A percentile compares a stretch with the other conserved stretches of the same genome.
Conservation (phyloP, 805 yeast species). For the Spathaspora boniae region DNA sequence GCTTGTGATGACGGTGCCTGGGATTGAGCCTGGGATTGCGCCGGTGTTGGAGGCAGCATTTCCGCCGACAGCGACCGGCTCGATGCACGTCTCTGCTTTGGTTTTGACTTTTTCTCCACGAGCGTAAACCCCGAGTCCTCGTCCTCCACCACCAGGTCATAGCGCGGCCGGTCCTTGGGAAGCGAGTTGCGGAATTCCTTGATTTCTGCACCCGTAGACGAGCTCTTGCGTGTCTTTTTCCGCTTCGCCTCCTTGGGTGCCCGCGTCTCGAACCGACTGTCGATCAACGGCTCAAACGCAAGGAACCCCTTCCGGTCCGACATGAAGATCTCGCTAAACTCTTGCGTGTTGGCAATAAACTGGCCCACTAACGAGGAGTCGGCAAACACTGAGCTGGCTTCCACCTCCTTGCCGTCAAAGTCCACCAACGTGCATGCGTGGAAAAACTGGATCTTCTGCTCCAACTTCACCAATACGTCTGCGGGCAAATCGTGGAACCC, state of each 20-base stretch:
- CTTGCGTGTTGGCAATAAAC: constrained; percentile 18
- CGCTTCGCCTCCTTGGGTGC: constrained; percentile 13
- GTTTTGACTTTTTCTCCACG: constrained; percentile 19
- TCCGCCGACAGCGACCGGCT: constrained; percentile 9
- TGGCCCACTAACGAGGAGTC: constrained; percentile 14
- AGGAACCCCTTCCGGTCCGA: constrained; percentile 29
- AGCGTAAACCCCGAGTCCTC: constrained; percentile 20
- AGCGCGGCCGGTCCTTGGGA: constrained; percentile 13
- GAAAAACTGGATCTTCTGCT: constrained; percentile 24
- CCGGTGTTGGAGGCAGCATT: no score
- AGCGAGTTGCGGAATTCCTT: constrained; percentile 23
- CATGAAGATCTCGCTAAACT: constrained; percentile 31
- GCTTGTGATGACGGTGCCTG: no score
- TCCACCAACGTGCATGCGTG: constrained; percentile 24
- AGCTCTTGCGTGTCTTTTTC: constrained; percentile 24
- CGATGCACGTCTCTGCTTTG: constrained; percentile 12
- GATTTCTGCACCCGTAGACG: constrained; percentile 19
- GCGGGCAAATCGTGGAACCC: constrained; percentile 24
- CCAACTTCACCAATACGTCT: constrained; percentile 24
- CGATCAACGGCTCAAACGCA: constrained; percentile 35
- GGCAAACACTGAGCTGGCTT: constrained; percentile 12
- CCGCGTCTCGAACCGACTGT: constrained; percentile 20
- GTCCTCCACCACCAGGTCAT: constrained; percentile 12
- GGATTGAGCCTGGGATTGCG: no score
- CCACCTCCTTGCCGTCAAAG: constrained; percentile 16